phyloP scores from a whole-genome alignment of 148 eudicot genomes.

The Dianthus caryophyllus region DNA sequence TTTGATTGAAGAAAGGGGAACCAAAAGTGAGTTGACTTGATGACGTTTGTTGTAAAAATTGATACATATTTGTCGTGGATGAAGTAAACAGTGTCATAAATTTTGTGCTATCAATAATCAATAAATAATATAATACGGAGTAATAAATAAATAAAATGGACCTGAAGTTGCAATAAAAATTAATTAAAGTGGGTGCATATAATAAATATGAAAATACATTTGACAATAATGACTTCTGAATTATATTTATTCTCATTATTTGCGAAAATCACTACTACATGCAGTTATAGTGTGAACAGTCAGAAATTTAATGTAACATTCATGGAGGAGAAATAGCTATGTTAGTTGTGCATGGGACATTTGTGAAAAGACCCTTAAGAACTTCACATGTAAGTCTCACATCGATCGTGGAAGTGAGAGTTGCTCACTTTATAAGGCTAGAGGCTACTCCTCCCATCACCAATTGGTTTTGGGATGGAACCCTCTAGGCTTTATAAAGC shows the following conservation, averaged over 20 bases:
- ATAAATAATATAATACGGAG: too few species aligned
- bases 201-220: slow-evolving; percentile 8
- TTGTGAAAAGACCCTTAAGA: too few species aligned
- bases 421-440: too few species aligned
- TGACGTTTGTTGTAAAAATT: slow-evolving; percentile 4
- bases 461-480: too few species aligned
- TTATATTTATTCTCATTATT: background rate
- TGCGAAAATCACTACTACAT: background rate
- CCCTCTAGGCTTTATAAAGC: too few species aligned
- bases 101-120: too few species aligned
- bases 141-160: slow-evolving; percentile 8
- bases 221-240: background rate
- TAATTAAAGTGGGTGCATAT: slow-evolving; percentile 1
- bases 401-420: too few species aligned
- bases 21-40: background rate
- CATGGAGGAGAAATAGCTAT: background rate
- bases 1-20: background rate
- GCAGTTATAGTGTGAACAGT: background rate
- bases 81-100: background rate
- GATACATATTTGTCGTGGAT: background rate
- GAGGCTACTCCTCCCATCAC: too few species aligned
- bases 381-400: too few species aligned
- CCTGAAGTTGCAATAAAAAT: background rate
- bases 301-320: slow-evolving; percentile 5
- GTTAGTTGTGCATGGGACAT: background rate